Percentiles rank a stretch among this genome's conserved stretches.
These are phyloP conservation scores for Leccinum obscurum DNA, from an alignment of 768 basidiomycete species.

Conservation along the genomic window DNA sequence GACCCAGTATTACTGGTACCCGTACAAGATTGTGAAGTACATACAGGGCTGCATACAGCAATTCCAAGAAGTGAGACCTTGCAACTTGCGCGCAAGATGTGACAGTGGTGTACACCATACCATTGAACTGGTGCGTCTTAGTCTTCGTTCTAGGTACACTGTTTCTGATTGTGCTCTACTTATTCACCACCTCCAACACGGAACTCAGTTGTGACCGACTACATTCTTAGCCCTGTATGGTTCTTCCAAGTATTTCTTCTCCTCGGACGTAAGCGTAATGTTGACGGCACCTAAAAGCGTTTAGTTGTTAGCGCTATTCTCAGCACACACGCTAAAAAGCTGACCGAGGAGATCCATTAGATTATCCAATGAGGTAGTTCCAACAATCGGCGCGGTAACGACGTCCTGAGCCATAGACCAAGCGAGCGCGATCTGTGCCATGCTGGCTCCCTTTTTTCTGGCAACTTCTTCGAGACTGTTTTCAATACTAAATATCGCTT, in stretches of 20 bases:
- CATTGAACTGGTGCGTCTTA: background rate
- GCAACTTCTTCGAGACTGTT: slow-evolving; percentile 11
- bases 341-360: slow-evolving; percentile 11
- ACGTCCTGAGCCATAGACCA: slow-evolving; percentile 11
- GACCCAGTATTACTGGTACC: too few species aligned
- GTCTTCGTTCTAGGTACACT: background rate
- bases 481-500: background rate
- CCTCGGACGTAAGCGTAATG: slow-evolving; percentile 11
- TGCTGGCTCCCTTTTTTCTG: slow-evolving; percentile 1
- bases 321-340: background rate
- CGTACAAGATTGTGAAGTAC: too few species aligned
- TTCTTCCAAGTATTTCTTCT: slow-evolving; percentile 13
- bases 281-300: slow-evolving; percentile 1
- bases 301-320: background rate
- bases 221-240: slow-evolving; percentile 28
- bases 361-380: slow-evolving; percentile 12
- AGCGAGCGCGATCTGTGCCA: slow-evolving; percentile 6
- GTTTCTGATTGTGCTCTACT: background rate
- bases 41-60: too few species aligned
- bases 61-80: too few species aligned
- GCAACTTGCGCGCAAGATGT: too few species aligned
- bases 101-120: background rate
- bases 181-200: background rate
- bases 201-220: slow-evolving; percentile 42
- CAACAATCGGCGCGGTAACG: slow-evolving; percentile 7